Conservation (phyloP, 306 rosid species). For the Pachyrhizus erosus region DNA sequence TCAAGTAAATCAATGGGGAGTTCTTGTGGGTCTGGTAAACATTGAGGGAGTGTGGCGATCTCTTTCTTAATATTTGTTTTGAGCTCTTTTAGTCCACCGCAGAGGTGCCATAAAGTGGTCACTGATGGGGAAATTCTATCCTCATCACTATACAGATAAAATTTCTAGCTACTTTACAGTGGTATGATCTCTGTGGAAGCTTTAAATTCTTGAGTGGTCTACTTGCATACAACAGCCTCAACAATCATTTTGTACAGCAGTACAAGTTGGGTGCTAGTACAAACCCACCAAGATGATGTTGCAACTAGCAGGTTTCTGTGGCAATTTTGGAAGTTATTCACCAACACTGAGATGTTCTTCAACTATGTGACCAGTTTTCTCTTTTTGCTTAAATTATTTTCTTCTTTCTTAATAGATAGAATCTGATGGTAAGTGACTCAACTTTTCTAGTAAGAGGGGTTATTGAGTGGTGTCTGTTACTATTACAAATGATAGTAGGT, state of each 20-base stretch:
- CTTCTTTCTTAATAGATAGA: slow-evolving; percentile 46
- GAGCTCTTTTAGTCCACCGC: slow-evolving; percentile 21
- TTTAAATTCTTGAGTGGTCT: slow-evolving; percentile 31
- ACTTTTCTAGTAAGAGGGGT: slow-evolving; percentile 35
- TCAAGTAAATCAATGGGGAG: slow-evolving; percentile 35
- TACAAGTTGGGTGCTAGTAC: slow-evolving; percentile 38
- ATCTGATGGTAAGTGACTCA: slow-evolving; percentile 49
- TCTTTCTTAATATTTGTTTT: slow-evolving; percentile 34
- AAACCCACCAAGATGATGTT: slow-evolving; percentile 35
- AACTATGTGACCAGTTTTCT: slow-evolving; percentile 31
- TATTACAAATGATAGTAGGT: slow-evolving; percentile 31
- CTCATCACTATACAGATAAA: slow-evolving; percentile 24
- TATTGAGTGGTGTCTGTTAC: slow-evolving; percentile 23
- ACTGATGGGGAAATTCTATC: slow-evolving; percentile 31
- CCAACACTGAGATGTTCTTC: slow-evolving; percentile 39
- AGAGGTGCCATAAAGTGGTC: slow-evolving; percentile 10
- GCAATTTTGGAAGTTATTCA: slow-evolving; percentile 39
- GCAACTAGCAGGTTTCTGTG: slow-evolving; percentile 44
- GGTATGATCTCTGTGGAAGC: slow-evolving; percentile 38
- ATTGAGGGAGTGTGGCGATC: slow-evolving; percentile 18
- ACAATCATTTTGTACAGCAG: neutral
- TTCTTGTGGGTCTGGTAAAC: slow-evolving; percentile 36
- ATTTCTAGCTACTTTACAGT: slow-evolving; percentile 29
- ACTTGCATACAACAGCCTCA: slow-evolving; percentile 22
- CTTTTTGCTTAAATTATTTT: slow-evolving; percentile 52